A percentile compares a stretch with the other conserved stretches of the same genome.
Conservation (phyloP, 768 basidiomycete species). For the Asterophora parasitica region DNA sequence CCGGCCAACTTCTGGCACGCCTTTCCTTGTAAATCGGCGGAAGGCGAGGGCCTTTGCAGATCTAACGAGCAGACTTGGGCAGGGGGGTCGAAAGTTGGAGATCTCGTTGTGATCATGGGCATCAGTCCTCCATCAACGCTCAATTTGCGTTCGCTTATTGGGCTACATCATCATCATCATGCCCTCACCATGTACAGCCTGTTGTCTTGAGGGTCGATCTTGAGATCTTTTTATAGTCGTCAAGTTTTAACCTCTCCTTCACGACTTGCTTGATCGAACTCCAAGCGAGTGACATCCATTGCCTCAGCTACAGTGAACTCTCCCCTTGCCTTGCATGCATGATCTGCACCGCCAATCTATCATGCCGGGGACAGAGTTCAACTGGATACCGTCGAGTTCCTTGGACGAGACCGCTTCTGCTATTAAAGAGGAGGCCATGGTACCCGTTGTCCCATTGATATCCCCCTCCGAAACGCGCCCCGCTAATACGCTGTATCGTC, state of each 20-base stretch:
- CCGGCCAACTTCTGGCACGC: neutral
- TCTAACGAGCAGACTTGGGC: no score
- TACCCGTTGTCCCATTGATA: constrained; percentile 31
- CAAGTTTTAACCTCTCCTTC: constrained; percentile 17
- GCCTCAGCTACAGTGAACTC: constrained; percentile 15
- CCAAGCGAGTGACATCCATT: constrained; percentile 22
- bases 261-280: constrained; percentile 21
- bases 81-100: no score
- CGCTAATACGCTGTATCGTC: constrained; percentile 17
- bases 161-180: constrained; percentile 11
- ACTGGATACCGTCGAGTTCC: constrained; percentile 26
- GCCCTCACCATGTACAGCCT: constrained; percentile 27
- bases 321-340: constrained; percentile 5
- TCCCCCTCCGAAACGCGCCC: constrained; percentile 28
- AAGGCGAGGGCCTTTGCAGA: neutral
- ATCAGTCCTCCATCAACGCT: constrained; percentile 11
- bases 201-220: constrained; percentile 16
- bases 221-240: constrained; percentile 18
- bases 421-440: constrained; percentile 43
- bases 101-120: constrained; percentile 8
- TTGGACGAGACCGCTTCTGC: constrained; percentile 16
- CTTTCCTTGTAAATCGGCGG: neutral
- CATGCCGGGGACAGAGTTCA: constrained; percentile 32
- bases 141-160: constrained; percentile 11
- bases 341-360: constrained; percentile 42